Percentiles rank a stretch among this genome's conserved stretches.
These are phyloP conservation scores for Kuraishia capsulata DNA, from an alignment of 805 yeast species.

Conservation along the genomic window DNA sequence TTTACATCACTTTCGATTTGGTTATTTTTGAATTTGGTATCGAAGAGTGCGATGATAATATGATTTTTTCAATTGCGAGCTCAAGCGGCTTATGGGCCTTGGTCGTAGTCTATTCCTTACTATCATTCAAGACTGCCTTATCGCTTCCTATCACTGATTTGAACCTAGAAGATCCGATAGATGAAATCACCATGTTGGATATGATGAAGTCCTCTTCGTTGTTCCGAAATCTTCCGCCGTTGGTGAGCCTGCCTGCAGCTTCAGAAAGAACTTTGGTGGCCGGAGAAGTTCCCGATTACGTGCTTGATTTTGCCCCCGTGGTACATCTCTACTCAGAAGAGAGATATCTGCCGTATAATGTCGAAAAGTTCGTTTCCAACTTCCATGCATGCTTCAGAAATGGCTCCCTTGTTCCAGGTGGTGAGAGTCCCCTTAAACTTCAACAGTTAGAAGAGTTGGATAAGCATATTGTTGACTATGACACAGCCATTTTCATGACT, in stretches of 20 bases:
- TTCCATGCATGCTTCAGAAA: conserved; percentile 48
- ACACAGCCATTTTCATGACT: conserved; percentile 43
- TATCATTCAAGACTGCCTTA: too few relatives aligned
- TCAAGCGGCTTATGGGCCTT: too few relatives aligned
- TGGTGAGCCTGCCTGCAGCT: conserved; percentile 20
- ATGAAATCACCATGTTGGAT: conserved; percentile 3
- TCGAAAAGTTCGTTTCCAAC: conserved; percentile 56
- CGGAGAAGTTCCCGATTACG: conserved; percentile 59
- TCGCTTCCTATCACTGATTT: too few relatives aligned
- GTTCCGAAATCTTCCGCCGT: conserved; percentile 25
- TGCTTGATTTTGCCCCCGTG: conserved; percentile 59
- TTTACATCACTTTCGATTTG: too few relatives aligned
- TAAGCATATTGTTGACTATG: conserved; percentile 16
- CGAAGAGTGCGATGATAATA: too few relatives aligned
- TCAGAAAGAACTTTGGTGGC: conserved; percentile 28
- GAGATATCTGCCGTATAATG: conserved; percentile 73
- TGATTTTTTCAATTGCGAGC: too few relatives aligned
- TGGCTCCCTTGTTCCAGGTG: conserved; percentile 29
- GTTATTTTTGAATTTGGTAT: too few relatives aligned
- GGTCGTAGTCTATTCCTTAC: too few relatives aligned
- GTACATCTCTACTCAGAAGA: conserved; percentile 89
- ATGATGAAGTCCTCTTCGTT: conserved; percentile 7
- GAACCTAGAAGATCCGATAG: not conserved
- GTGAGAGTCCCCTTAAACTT: conserved; percentile 15
- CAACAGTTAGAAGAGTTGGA: conserved; percentile 27